phyloP scores from a whole-genome alignment of 139 green algal species.

The Chlorella sp. region DNA sequence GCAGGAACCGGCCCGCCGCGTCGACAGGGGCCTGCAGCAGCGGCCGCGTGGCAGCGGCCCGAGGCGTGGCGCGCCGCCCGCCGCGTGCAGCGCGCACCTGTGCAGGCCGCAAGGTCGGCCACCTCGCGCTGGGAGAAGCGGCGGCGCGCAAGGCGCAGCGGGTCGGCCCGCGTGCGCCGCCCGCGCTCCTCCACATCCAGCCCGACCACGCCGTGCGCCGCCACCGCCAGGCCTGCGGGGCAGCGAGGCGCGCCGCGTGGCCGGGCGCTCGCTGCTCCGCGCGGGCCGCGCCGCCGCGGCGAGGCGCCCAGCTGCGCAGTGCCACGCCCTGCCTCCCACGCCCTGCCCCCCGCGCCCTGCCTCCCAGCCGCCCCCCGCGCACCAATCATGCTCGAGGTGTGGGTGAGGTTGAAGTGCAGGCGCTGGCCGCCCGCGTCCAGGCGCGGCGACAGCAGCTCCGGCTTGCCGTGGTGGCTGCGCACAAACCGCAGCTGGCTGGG shows the following conservation, averaged over 20 bases:
- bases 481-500: slow-evolving; percentile 36
- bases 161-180: slow-evolving; percentile 35
- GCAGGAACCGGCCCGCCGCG: too few relatives aligned
- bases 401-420: slow-evolving; percentile 68
- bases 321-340: too few relatives aligned
- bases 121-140: slow-evolving; percentile 55
- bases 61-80: not conserved
- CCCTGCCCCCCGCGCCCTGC: too few relatives aligned
- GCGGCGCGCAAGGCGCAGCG: slow-evolving; percentile 55
- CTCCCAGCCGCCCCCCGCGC: not conserved
- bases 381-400: slow-evolving; percentile 56
- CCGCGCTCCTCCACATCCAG: slow-evolving; percentile 63
- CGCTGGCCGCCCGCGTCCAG: not conserved
- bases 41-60: too few relatives aligned
- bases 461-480: slow-evolving; percentile 53
- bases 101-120: not conserved
- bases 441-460: slow-evolving; percentile 22
- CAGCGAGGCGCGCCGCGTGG: not conserved
- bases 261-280: too few relatives aligned
- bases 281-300: too few relatives aligned
- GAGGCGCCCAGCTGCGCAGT: too few relatives aligned
- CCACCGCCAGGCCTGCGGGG: slow-evolving; percentile 12
- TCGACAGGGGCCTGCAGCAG: too few relatives aligned
- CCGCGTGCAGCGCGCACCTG: not conserved
- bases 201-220: slow-evolving; percentile 45